These are phyloP conservation scores for Ceratopteris richardii DNA, from an alignment of 75 land plant genomes.

Conservation along the genomic window DNA sequence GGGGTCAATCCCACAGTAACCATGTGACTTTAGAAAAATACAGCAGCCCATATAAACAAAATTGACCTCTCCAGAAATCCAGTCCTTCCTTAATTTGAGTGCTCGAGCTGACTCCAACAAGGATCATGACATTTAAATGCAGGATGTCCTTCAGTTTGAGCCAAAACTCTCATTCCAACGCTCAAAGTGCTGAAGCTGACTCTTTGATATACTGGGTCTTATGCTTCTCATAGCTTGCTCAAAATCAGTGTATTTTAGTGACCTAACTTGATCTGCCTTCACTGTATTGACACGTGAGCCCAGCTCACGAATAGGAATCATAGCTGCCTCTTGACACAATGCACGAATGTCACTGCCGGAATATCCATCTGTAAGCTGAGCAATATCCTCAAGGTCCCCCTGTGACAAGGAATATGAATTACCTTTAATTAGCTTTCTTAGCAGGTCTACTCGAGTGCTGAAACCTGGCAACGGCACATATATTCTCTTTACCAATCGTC, in stretches of 20 bases:
- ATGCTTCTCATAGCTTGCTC: constrained; percentile 73
- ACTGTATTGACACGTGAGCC: constrained; percentile 69
- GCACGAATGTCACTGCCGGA: constrained; percentile 98
- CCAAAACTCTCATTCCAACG: constrained; percentile 82
- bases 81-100: too few species aligned
- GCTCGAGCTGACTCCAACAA: too few species aligned
- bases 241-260: constrained; percentile 62
- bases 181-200: constrained; percentile 73
- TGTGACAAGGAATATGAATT: constrained; percentile 67
- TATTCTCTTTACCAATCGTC: constrained; percentile 96
- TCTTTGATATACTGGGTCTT: constrained; percentile 74
- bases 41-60: too few species aligned
- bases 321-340: constrained; percentile 95
- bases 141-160: too few species aligned
- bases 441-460: constrained; percentile 62
- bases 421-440: constrained; percentile 70
- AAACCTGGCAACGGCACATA: constrained; percentile 88
- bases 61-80: too few species aligned
- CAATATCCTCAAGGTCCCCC: constrained; percentile 67
- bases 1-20: too few species aligned
- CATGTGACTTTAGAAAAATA: too few species aligned
- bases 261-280: constrained; percentile 70
- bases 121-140: too few species aligned
- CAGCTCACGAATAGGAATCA: constrained; percentile 96
- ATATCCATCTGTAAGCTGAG: constrained; percentile 81